A percentile compares a stretch with the other conserved stretches of the same genome.
phyloP scores from a whole-genome alignment of 257 asterid genomes.

The Fraxinus pennsylvanica region DNA sequence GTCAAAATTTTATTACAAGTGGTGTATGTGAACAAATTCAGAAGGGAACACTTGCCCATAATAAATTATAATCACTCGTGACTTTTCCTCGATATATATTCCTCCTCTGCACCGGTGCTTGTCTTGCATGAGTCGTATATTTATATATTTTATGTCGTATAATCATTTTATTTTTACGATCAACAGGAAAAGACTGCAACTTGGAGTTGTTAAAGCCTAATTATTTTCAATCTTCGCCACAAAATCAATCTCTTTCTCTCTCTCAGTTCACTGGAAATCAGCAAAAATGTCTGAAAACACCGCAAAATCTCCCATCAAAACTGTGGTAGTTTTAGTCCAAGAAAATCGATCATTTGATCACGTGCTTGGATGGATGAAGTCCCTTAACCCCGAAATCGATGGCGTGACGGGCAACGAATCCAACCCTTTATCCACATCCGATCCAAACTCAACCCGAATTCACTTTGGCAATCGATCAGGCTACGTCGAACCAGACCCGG shows the following conservation, averaged over 20 bases:
- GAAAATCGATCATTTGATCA: constrained; percentile 79
- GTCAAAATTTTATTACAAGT: neutral
- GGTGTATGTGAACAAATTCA: neutral
- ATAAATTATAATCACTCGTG: neutral
- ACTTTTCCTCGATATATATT: neutral
- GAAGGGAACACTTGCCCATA: neutral
- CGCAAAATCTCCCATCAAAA: constrained; percentile 53
- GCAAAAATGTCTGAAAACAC: constrained; percentile 17
- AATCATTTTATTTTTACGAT: too few species aligned
- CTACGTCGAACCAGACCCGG: constrained; percentile 62
- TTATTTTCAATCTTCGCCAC: neutral
- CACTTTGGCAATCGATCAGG: constrained; percentile 29
- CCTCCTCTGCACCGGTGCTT: neutral
- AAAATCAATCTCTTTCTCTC: neutral
- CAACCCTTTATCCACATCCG: constrained; percentile 42
- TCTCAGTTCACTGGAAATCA: neutral
- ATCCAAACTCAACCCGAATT: constrained; percentile 31
- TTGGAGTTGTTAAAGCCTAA: neutral
- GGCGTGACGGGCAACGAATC: constrained; percentile 67
- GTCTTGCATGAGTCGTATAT: neutral
- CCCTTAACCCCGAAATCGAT: constrained; percentile 57
- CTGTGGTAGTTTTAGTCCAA: constrained; percentile 65
- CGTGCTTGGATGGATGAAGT: constrained; percentile 76
- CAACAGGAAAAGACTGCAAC: neutral
- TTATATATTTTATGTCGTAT: neutral